Evolutionary conservation across 2,329 filamentous ascomycete species (phyloP).

Genomic region (Cladosporium colombiae): DNA sequence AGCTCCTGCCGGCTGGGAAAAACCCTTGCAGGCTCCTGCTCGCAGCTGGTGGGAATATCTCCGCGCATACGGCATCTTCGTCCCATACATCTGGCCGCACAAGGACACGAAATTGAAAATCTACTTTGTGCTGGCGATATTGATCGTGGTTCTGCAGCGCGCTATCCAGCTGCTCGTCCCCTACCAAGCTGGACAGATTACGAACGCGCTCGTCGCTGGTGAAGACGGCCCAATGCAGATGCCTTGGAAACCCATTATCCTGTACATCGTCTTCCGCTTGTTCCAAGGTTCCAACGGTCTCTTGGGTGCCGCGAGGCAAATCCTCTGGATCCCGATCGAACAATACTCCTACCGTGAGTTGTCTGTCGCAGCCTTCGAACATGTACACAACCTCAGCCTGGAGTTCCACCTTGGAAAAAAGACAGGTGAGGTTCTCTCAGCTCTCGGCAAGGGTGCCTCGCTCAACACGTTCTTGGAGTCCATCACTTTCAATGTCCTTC

Average conservation of each 20-base stretch:
- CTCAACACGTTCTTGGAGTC: conserved; percentile 97
- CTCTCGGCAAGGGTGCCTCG: conserved; percentile 90
- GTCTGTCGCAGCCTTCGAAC: conserved; percentile 93
- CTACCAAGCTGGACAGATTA: conserved; percentile 75
- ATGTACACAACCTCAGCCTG: conserved; percentile 90
- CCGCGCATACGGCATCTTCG: conserved; percentile 87
- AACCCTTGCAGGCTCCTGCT: conserved; percentile 80
- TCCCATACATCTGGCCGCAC: conserved; percentile 94
- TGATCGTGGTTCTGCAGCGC: conserved; percentile 77
- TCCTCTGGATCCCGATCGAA: conserved; percentile 93
- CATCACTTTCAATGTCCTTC: conserved; percentile 91
- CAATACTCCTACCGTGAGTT: conserved; percentile 96
- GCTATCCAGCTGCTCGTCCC: conserved; percentile 86
- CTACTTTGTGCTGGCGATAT: conserved; percentile 78
- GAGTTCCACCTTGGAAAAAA: conserved; percentile 97
- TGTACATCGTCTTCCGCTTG: conserved; percentile 77
- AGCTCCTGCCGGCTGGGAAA: conserved; percentile 75
- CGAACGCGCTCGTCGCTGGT: conserved; percentile 63
- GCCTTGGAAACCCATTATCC: conserved; percentile 71
- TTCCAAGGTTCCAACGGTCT: conserved; percentile 88
- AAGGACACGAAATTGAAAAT: conserved; percentile 74
- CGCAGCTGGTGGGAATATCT: conserved; percentile 97
- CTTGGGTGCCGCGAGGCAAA: conserved; percentile 76
- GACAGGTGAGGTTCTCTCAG: conserved; percentile 92
- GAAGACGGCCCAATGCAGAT: conserved; percentile 55